Evolutionary conservation across 208 protist species (phyloP), one percentile per base, ranked within the genome.

Genomic region (Trypanosoma lewisi): DNA sequence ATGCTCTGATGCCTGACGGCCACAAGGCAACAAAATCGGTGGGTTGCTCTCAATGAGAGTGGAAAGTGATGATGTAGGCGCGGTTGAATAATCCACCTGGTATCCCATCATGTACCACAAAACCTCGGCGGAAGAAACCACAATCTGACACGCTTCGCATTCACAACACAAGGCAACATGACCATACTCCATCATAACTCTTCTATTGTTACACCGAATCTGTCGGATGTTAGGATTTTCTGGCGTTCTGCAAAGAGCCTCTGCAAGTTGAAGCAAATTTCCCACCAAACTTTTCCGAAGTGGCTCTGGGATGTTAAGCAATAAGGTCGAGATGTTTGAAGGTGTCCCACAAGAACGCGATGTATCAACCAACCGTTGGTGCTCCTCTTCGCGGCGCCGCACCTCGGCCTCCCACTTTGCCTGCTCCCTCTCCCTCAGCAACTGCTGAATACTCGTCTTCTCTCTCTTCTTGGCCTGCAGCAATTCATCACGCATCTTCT

Each of bases 61-160:
- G 2, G 60, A 33, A 42, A 84, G 49, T 4, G 61, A 73, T 1
- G 55, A 63, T 27, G 67, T 70, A 33, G 72, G 59, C 3, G 41
- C 44, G 1, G 62, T 67, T 12, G 84, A 84, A 75, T 96, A 96
- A 21, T 73, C 70, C 21, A 91, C 72, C 2, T 36, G 44, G 55
- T 94, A 96, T 16, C 90, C 87, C n/a, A 94, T 67, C 19, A 59
- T 56, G 44, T 75, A 78, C 81, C 78, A 87, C 30, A 96, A 30
- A 21, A 73, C 55, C 65, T 96, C 85, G 2, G 79, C 68, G 1
- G 71, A 42, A 25, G n/a, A 49, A 11, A 70, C 30, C 1, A 80
- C 27, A 0, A 21, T 6, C 1, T 47, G 21, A 54, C 83, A 93
- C 12, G 28, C 56, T n/a, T 33, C 8, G 34, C 70, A 68, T 21